Evolutionary conservation across 371 early-diverging fungal genomes (phyloP).

Genomic region (Cokeromyces recurvatus): DNA sequence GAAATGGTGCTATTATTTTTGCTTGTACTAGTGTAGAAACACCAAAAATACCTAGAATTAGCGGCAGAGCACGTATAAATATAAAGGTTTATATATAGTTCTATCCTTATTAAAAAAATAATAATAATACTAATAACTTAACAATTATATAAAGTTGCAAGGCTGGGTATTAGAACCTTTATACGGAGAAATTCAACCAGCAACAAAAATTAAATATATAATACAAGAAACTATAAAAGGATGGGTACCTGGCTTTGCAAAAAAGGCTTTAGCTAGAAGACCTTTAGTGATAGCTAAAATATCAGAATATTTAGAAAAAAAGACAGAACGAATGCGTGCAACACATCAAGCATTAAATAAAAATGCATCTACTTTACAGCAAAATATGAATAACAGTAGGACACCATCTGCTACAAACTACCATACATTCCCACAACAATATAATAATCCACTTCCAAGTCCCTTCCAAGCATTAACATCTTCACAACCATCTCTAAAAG

Average conservation of each 20-base stretch:
- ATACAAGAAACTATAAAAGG: slow-evolving; percentile 48
- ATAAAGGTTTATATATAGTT: too few species aligned
- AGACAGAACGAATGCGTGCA: slow-evolving; percentile 45
- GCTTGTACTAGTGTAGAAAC: slow-evolving; percentile 65
- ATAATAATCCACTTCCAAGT: background rate
- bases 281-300: slow-evolving; percentile 61
- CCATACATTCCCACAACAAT: too few species aligned
- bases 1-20: slow-evolving; percentile 50
- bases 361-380: slow-evolving; percentile 9
- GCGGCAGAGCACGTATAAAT: slow-evolving; percentile 53
- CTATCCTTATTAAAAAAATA: slow-evolving; percentile 7
- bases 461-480: background rate
- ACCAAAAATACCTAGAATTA: slow-evolving; percentile 55
- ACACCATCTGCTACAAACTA: background rate
- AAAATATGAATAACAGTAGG: slow-evolving; percentile 11
- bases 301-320: slow-evolving; percentile 61
- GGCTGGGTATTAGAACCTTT: slow-evolving; percentile 69
- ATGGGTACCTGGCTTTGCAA: slow-evolving; percentile 63
- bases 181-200: slow-evolving; percentile 37
- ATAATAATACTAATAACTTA: too few species aligned
- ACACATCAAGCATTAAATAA: slow-evolving; percentile 23
- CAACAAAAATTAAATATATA: slow-evolving; percentile 60
- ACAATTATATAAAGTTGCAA: too few species aligned
- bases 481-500: background rate
- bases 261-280: slow-evolving; percentile 57